Percentiles rank a stretch among this genome's conserved stretches.
Evolutionary conservation across 139 green algal species (phyloP).

Genomic region (Coelastrella sp.): DNA sequence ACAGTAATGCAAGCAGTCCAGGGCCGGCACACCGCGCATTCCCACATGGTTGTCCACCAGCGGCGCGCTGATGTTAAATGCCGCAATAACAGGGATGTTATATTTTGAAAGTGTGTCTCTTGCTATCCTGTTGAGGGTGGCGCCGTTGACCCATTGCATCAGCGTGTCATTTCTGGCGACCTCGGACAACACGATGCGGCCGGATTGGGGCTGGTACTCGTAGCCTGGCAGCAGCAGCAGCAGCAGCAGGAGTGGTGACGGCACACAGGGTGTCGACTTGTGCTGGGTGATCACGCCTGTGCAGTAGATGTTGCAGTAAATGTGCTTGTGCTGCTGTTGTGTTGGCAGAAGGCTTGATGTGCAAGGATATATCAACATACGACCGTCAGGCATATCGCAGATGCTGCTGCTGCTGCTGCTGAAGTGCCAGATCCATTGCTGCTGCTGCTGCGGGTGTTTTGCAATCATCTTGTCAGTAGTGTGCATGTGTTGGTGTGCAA

Average conservation of each 20-base stretch:
- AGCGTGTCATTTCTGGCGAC: neutral
- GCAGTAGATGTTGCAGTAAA: too few species aligned
- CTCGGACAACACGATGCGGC: neutral
- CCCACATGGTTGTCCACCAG: slow-evolving; percentile 17
- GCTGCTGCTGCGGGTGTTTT: too few species aligned
- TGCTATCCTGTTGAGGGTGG: neutral
- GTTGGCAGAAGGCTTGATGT: too few species aligned
- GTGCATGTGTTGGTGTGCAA: too few species aligned
- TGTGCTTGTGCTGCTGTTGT: too few species aligned
- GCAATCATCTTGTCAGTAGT: too few species aligned
- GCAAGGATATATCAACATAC: too few species aligned
- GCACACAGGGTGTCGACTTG: neutral
- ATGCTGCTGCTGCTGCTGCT: neutral
- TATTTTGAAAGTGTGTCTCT: neutral
- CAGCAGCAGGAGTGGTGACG: neutral
- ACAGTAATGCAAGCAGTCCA: slow-evolving; percentile 27
- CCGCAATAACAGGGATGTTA: neutral
- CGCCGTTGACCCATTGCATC: neutral
- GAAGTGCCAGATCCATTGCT: too few species aligned
- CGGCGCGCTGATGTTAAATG: slow-evolving; percentile 1
- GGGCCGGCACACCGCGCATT: neutral
- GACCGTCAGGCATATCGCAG: too few species aligned
- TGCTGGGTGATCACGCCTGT: neutral
- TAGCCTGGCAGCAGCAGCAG: neutral
- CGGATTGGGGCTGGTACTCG: neutral